A percentile compares a stretch with the other conserved stretches of the same genome.
Evolutionary conservation across 805 yeast species (phyloP).

Genomic region (Saccharomycopsis schoenii): DNA sequence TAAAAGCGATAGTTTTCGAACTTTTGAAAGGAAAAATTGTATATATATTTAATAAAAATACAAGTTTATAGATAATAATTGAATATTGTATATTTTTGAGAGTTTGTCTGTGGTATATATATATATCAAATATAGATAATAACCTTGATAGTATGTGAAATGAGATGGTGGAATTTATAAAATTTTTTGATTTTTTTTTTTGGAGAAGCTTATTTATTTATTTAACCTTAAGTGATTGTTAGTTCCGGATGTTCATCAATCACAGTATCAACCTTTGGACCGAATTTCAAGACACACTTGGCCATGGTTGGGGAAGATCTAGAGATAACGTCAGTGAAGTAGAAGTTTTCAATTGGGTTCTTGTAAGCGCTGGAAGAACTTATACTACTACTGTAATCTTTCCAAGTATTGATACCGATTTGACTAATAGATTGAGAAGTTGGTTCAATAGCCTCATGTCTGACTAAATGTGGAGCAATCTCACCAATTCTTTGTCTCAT

Average conservation of each 20-base stretch:
- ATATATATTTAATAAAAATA: neutral
- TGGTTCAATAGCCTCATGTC: slow-evolving; percentile 68
- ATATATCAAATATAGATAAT: neutral
- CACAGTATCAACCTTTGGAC: slow-evolving; percentile 53
- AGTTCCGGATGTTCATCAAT: slow-evolving; percentile 32
- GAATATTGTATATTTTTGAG: neutral
- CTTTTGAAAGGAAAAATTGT: neutral
- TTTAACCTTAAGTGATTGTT: slow-evolving; percentile 21
- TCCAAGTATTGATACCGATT: slow-evolving; percentile 42
- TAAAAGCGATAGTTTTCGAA: too few species aligned
- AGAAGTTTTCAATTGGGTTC: slow-evolving; percentile 73
- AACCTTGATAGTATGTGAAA: neutral
- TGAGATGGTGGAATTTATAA: neutral
- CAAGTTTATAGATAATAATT: neutral
- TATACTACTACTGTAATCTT: slow-evolving; percentile 25
- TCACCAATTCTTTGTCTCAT: slow-evolving; percentile 62
- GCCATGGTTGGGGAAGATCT: slow-evolving; percentile 90
- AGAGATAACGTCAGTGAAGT: slow-evolving; percentile 81
- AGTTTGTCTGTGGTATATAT: neutral
- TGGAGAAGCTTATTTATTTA: neutral
- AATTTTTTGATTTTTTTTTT: neutral
- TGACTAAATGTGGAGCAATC: slow-evolving; percentile 70
- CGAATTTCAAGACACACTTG: slow-evolving; percentile 65
- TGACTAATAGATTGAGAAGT: slow-evolving; percentile 46
- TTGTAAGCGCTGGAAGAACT: slow-evolving; percentile 41